phyloP scores from a whole-genome alignment of 2,329 filamentous ascomycete genomes.

The Cladosporium sp. region DNA sequence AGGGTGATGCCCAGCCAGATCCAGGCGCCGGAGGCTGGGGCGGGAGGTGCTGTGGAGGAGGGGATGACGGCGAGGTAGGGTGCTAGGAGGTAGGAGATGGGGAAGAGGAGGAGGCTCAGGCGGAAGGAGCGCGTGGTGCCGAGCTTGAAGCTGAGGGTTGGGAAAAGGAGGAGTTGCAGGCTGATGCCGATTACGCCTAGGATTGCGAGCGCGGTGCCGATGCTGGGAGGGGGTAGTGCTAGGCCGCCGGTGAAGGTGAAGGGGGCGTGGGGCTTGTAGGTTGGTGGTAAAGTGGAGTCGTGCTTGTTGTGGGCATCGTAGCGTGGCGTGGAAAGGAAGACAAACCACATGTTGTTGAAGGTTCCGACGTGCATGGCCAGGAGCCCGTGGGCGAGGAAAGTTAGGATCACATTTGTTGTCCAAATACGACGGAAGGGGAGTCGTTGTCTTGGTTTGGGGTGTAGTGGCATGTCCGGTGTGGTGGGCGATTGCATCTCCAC shows the following conservation, averaged over 20 bases:
- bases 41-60: constrained; percentile 41
- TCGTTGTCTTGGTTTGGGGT: constrained; percentile 31
- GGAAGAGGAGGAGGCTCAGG: constrained; percentile 46
- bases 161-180: constrained; percentile 50
- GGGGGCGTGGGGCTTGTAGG: constrained; percentile 41
- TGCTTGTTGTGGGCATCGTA: constrained; percentile 32
- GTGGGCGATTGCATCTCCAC: constrained; percentile 25
- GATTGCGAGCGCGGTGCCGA: constrained; percentile 50
- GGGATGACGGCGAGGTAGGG: constrained; percentile 48
- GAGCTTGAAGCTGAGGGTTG: constrained; percentile 42
- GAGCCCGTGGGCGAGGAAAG: constrained; percentile 46
- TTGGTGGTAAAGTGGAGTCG: constrained; percentile 41
- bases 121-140: constrained; percentile 46
- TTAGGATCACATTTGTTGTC: constrained; percentile 48
- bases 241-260: constrained; percentile 52
- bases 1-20: constrained; percentile 47
- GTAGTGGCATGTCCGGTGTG: background rate
- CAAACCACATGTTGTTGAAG: constrained; percentile 52
- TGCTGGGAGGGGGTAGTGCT: constrained; percentile 48
- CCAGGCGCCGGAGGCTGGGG: constrained; percentile 40
- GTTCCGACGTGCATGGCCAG: constrained; percentile 51
- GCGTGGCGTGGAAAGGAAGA: constrained; percentile 50
- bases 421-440: constrained; percentile 50
- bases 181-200: constrained; percentile 50
- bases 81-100: constrained; percentile 44